Percentiles rank a stretch among this genome's conserved stretches.
phyloP scores from a whole-genome alignment of 306 rosid genomes.

The Boehmeria nivea region DNA sequence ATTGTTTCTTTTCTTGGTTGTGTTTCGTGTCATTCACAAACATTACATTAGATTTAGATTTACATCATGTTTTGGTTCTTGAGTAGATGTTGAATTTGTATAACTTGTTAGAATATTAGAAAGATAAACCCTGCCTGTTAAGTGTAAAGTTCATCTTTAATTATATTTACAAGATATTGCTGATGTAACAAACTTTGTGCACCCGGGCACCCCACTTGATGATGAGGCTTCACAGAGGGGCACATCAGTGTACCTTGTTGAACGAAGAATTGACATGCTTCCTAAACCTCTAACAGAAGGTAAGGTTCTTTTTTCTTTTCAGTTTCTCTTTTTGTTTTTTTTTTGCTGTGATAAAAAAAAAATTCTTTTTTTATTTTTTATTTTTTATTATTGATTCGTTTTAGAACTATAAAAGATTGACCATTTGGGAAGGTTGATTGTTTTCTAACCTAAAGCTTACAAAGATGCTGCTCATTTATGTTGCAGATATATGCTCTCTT shows the following conservation, averaged over 20 bases:
- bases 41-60: not conserved
- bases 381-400: not conserved
- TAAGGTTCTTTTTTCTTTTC: slow-evolving; percentile 22
- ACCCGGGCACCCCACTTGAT: slow-evolving; percentile 74
- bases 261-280: slow-evolving; percentile 97
- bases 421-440: slow-evolving; percentile 3
- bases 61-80: not conserved
- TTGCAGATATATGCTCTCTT: slow-evolving; percentile 92
- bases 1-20: not conserved
- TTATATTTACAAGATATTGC: slow-evolving; percentile 68
- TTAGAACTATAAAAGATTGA: not conserved
- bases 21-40: not conserved
- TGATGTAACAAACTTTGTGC: slow-evolving; percentile 95
- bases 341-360: too few species aligned
- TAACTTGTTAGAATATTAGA: not conserved
- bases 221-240: slow-evolving; percentile 98
- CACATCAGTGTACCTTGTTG: slow-evolving; percentile 94
- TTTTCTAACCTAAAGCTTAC: slow-evolving; percentile 13
- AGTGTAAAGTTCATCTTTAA: slow-evolving; percentile 45
- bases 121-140: not conserved
- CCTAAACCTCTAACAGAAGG: slow-evolving; percentile 98
- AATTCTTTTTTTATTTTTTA: not conserved
- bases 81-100: not conserved
- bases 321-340: not conserved
- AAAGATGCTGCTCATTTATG: slow-evolving; percentile 7